Evolutionary conservation across 2,329 filamentous ascomycete genomes (phyloP).

Genomic region (Reticulascus tulasneorum): DNA sequence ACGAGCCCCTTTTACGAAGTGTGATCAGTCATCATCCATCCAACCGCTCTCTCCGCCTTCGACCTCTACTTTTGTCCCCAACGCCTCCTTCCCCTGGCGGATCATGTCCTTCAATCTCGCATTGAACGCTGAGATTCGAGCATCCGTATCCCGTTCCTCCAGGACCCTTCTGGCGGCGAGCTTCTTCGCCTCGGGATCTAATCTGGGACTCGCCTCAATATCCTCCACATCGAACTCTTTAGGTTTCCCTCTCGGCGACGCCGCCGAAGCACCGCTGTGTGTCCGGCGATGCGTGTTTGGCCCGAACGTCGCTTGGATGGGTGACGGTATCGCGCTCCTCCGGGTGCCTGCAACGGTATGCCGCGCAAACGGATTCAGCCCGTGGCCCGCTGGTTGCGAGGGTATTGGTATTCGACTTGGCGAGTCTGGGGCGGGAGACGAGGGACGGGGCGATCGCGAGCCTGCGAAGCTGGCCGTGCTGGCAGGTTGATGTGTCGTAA

Average conservation of each 20-base stretch:
- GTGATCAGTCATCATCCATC: constrained; percentile 35
- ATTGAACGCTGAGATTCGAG: constrained; percentile 75
- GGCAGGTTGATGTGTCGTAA: constrained; percentile 27
- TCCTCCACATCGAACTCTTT: constrained; percentile 21
- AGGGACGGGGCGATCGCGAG: constrained; percentile 34
- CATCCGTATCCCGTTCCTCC: constrained; percentile 75
- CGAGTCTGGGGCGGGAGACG: constrained; percentile 27
- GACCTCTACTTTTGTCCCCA: constrained; percentile 71
- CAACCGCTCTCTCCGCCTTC: constrained; percentile 39
- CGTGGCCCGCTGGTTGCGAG: constrained; percentile 16
- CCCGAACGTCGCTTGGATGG: constrained; percentile 11
- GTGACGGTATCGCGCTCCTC: constrained; percentile 19
- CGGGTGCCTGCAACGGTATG: constrained; percentile 16
- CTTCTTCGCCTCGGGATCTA: constrained; percentile 65
- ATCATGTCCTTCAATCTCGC: constrained; percentile 81
- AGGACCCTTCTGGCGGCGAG: constrained; percentile 68
- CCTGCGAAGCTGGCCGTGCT: constrained; percentile 49
- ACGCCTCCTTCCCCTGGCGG: constrained; percentile 77
- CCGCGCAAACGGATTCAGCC: constrained; percentile 17
- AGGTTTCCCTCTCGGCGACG: constrained; percentile 25
- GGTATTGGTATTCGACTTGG: constrained; percentile 42
- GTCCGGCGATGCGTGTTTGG: constrained; percentile 36
- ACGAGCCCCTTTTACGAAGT: too few relatives aligned
- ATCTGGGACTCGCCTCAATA: constrained; percentile 40
- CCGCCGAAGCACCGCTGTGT: constrained; percentile 39